Percentiles rank a stretch among this genome's conserved stretches.
phyloP scores from a whole-genome alignment of 2,329 filamentous ascomycete species.

The Colletotrichum trifolii region DNA sequence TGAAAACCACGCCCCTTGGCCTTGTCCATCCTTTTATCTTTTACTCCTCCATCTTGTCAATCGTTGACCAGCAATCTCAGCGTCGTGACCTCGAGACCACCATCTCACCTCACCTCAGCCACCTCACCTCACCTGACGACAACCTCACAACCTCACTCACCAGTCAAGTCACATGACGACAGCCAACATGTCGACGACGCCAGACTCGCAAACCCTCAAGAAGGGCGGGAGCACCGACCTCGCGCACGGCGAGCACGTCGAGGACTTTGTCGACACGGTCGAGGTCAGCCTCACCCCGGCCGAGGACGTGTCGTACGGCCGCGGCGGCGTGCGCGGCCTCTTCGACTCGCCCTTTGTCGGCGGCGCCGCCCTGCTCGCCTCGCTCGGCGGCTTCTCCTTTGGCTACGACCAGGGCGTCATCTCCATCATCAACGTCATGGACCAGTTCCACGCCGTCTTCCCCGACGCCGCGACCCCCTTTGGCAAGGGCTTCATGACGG shows the following conservation, averaged over 20 bases:
- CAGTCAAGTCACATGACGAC: background rate
- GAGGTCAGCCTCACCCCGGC: constrained; percentile 26
- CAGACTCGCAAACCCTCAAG: constrained; percentile 22
- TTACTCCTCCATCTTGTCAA: background rate
- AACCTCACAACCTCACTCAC: background rate
- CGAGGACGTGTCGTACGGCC: constrained; percentile 34
- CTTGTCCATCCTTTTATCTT: background rate
- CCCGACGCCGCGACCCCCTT: constrained; percentile 43
- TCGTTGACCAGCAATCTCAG: background rate
- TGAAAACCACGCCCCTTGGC: constrained; percentile 7
- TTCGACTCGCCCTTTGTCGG: constrained; percentile 31
- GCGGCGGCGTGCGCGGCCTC: constrained; percentile 27
- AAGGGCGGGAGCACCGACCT: constrained; percentile 22
- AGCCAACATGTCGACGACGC: constrained; percentile 5
- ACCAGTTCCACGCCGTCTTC: constrained; percentile 54
- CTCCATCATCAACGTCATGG: constrained; percentile 57
- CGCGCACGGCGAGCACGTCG: constrained; percentile 23
- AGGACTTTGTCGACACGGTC: constrained; percentile 29
- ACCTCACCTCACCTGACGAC: background rate
- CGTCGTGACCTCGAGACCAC: constrained; percentile 6
- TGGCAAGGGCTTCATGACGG: constrained; percentile 49
- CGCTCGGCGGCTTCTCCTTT: constrained; percentile 46
- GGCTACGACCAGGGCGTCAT: constrained; percentile 52
- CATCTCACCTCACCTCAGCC: background rate
- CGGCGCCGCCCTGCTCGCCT: constrained; percentile 48